Evolutionary conservation across 2,329 filamentous ascomycete genomes (phyloP).

Genomic region (Hymenoscyphus repandus): DNA sequence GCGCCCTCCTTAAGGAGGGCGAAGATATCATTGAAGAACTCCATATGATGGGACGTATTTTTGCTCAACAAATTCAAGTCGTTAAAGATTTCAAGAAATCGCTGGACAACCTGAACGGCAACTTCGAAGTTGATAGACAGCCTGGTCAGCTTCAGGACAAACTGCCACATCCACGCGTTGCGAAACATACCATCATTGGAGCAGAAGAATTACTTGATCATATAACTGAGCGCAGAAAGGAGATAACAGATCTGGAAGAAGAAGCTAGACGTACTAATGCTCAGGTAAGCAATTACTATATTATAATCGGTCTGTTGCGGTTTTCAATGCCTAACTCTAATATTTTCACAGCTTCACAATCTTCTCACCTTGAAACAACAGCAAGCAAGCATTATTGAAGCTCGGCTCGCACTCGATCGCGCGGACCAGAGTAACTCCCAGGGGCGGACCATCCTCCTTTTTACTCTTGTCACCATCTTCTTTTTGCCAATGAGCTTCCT

Average conservation of each 20-base stretch:
- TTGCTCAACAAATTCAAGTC: slow-evolving; percentile 23
- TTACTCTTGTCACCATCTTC: slow-evolving; percentile 42
- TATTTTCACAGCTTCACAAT: slow-evolving; percentile 21
- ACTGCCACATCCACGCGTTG: slow-evolving; percentile 3
- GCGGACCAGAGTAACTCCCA: slow-evolving; percentile 38
- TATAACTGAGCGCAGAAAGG: slow-evolving; percentile 21
- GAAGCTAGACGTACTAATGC: slow-evolving; percentile 10
- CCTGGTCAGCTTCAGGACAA: not conserved
- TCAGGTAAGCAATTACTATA: not conserved
- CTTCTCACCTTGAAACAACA: slow-evolving; percentile 41
- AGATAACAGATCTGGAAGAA: slow-evolving; percentile 15
- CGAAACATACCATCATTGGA: slow-evolving; percentile 11
- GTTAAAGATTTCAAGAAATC: slow-evolving; percentile 10
- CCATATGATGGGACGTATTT: slow-evolving; percentile 38
- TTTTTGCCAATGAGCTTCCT: slow-evolving; percentile 39
- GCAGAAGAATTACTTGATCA: slow-evolving; percentile 18
- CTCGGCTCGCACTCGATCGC: slow-evolving; percentile 36
- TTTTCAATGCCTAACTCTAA: not conserved
- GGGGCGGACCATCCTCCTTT: slow-evolving; percentile 40
- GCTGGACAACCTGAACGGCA: slow-evolving; percentile 6
- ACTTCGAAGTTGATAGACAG: slow-evolving; percentile 26
- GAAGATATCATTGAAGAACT: slow-evolving; percentile 42
- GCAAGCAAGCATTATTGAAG: slow-evolving; percentile 41
- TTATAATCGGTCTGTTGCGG: not conserved
- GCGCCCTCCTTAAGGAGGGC: slow-evolving; percentile 36